Evolutionary conservation across 179 eudicot genomes (phyloP).

Genomic region (Nepenthes alata): DNA sequence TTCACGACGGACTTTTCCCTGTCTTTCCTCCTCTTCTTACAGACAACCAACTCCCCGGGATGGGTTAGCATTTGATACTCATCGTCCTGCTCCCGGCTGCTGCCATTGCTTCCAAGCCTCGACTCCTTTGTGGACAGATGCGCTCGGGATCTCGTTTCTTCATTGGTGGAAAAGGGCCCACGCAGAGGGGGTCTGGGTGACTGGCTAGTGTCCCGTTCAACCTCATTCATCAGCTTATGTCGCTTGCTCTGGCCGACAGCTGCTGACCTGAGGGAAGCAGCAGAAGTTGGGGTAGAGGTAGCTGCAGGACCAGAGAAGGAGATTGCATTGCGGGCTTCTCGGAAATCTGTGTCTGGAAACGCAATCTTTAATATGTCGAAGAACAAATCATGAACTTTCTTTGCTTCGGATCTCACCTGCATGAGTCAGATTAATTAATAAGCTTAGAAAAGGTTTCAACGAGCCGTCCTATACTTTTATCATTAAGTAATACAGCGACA

Average conservation of each 20-base stretch:
- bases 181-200: slow-evolving; percentile 44
- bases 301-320: slow-evolving; percentile 46
- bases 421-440: background rate
- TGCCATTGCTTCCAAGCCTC: slow-evolving; percentile 33
- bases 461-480: background rate
- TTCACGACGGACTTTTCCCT: slow-evolving; percentile 52
- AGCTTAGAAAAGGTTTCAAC: background rate
- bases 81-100: slow-evolving; percentile 32
- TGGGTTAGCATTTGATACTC: slow-evolving; percentile 46
- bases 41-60: slow-evolving; percentile 88
- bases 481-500: background rate
- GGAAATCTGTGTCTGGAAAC: slow-evolving; percentile 73
- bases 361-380: slow-evolving; percentile 65
- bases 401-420: slow-evolving; percentile 89
- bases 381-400: slow-evolving; percentile 82
- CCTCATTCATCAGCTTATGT: slow-evolving; percentile 42
- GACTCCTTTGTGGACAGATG: slow-evolving; percentile 38
- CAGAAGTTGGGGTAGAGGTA: slow-evolving; percentile 30
- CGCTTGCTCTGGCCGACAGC: slow-evolving; percentile 38
- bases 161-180: slow-evolving; percentile 22
- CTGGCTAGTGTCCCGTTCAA: slow-evolving; percentile 40
- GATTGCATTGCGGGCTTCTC: slow-evolving; percentile 55
- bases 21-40: slow-evolving; percentile 93
- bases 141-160: slow-evolving; percentile 27
- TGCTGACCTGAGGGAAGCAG: slow-evolving; percentile 35